Evolutionary conservation across 2,329 filamentous ascomycete genomes (phyloP).

Genomic region (Lachnellula arida): DNA sequence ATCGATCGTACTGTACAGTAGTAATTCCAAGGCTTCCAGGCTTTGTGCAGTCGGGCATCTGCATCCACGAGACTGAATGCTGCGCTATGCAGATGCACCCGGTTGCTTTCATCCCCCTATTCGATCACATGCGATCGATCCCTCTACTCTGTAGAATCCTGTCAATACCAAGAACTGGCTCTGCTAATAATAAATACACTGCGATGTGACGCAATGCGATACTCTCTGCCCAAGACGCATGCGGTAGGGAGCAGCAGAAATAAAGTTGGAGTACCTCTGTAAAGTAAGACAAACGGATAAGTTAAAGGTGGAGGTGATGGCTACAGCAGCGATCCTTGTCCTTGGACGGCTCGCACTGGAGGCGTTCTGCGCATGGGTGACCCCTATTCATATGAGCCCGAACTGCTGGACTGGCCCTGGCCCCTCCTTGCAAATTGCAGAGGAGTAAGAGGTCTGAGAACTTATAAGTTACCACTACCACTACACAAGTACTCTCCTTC

Average conservation of each 20-base stretch:
- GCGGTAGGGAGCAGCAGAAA: not conserved
- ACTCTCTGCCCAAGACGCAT: not conserved
- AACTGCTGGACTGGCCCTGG: not conserved
- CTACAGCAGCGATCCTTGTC: not conserved
- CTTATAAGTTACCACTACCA: not conserved
- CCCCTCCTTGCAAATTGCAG: slow-evolving; percentile 1
- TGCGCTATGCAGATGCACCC: not conserved
- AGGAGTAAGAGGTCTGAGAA: not conserved
- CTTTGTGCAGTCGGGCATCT: not conserved
- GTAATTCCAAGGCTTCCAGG: not conserved
- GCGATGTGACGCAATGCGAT: not conserved
- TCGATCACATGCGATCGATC: not conserved
- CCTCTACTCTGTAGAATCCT: too few species aligned
- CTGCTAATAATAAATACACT: too few species aligned
- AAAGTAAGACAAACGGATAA: not conserved
- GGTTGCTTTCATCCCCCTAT: not conserved
- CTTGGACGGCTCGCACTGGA: not conserved
- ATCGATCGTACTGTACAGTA: too few species aligned
- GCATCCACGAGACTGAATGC: not conserved
- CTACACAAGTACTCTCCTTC: not conserved
- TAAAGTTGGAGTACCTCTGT: not conserved
- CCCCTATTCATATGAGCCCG: not conserved
- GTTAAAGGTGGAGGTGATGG: too few species aligned
- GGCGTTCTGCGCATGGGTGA: not conserved
- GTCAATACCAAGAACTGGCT: too few species aligned